Conservation (phyloP, 2,329 filamentous ascomycete species). For the Zasmidium citrigriseum region DNA sequence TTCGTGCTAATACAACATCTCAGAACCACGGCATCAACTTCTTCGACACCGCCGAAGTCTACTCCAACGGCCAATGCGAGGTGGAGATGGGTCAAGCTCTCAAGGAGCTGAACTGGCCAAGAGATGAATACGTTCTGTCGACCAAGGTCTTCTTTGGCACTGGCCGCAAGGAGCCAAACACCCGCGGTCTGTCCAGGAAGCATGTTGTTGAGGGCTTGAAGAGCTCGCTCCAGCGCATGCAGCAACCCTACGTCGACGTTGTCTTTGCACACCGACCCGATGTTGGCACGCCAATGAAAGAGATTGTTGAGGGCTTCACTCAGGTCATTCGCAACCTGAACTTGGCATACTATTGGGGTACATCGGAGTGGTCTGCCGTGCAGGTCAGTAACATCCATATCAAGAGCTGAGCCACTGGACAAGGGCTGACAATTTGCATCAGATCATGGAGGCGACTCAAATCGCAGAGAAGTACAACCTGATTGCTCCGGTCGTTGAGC, state of each 20-base stretch:
- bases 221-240: slow-evolving; percentile 58
- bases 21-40: slow-evolving; percentile 51
- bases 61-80: slow-evolving; percentile 63
- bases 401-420: no score
- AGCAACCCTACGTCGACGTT: slow-evolving; percentile 67
- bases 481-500: slow-evolving; percentile 57
- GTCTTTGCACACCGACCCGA: slow-evolving; percentile 65
- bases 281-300: slow-evolving; percentile 48
- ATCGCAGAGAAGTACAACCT: slow-evolving; percentile 60
- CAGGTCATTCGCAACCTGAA: slow-evolving; percentile 57
- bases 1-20: background rate
- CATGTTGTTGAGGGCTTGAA: slow-evolving; percentile 61
- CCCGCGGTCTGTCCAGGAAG: slow-evolving; percentile 51
- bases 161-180: slow-evolving; percentile 59
- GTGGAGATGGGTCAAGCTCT: slow-evolving; percentile 56
- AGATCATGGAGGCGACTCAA: slow-evolving; percentile 58
- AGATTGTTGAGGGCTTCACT: slow-evolving; percentile 59
- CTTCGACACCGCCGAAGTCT: slow-evolving; percentile 51
- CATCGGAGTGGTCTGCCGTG: slow-evolving; percentile 60
- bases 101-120: slow-evolving; percentile 51
- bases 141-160: slow-evolving; percentile 54
- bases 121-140: slow-evolving; percentile 47
- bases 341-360: slow-evolving; percentile 66
- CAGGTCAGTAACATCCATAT: slow-evolving; percentile 37
- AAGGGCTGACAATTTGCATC: background rate